Percentiles rank a stretch among this genome's conserved stretches.
Conservation (phyloP, 768 basidiomycete genomes). For the Serendipita indica region DNA sequence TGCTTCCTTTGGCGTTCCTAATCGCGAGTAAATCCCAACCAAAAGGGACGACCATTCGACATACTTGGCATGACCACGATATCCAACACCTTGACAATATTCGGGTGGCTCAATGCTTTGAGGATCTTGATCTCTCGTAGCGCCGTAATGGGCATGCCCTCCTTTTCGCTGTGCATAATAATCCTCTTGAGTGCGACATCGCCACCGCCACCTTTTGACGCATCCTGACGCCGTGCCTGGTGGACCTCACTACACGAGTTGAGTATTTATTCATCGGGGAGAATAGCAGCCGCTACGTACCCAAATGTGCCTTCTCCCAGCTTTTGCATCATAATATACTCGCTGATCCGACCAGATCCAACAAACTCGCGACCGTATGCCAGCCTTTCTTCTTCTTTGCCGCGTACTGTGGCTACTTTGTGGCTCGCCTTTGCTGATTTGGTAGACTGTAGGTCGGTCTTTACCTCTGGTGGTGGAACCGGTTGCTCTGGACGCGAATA, state of each 20-base stretch:
- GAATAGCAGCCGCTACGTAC: slow-evolving; percentile 30
- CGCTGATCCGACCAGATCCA: slow-evolving; percentile 54
- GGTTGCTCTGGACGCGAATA: not conserved
- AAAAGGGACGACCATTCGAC: not conserved
- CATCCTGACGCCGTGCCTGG: slow-evolving; percentile 52
- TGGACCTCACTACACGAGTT: slow-evolving; percentile 59
- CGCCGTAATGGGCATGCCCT: slow-evolving; percentile 94
- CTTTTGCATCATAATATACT: slow-evolving; percentile 73
- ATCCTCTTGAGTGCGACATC: slow-evolving; percentile 86
- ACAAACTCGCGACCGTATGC: slow-evolving; percentile 54
- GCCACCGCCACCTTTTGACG: slow-evolving; percentile 21
- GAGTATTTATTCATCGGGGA: slow-evolving; percentile 13
- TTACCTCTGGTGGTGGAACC: slow-evolving; percentile 16
- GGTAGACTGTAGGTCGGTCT: slow-evolving; percentile 16
- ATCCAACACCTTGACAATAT: slow-evolving; percentile 75
- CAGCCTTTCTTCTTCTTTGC: slow-evolving; percentile 47
- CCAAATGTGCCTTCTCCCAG: slow-evolving; percentile 96
- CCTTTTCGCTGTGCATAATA: slow-evolving; percentile 90
- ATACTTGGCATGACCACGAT: slow-evolving; percentile 50
- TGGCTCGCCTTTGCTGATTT: slow-evolving; percentile 27
- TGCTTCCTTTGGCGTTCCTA: slow-evolving; percentile 54
- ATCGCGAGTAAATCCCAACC: slow-evolving; percentile 5
- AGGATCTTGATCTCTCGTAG: slow-evolving; percentile 94
- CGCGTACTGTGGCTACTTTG: slow-evolving; percentile 25
- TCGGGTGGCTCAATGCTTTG: slow-evolving; percentile 73